These are phyloP conservation scores for Collybia mongolica DNA, from an alignment of 768 basidiomycete species.

Conservation along the genomic window DNA sequence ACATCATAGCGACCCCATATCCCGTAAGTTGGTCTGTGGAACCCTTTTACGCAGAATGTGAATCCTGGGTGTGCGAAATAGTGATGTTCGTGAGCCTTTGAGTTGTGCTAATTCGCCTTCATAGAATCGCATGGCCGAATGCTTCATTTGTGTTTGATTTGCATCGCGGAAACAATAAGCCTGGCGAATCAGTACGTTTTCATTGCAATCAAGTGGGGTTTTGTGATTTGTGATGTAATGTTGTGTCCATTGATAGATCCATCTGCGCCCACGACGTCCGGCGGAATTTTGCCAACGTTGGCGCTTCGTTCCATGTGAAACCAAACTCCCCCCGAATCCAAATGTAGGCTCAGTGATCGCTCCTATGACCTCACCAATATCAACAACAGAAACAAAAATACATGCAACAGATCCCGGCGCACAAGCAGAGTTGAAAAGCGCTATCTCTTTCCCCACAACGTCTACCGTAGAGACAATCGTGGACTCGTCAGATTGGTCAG, in stretches of 20 bases:
- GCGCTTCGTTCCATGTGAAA: slow-evolving; percentile 15
- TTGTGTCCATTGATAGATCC: slow-evolving; percentile 10
- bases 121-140: slow-evolving; percentile 25
- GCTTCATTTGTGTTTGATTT: slow-evolving; percentile 19
- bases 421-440: too few relatives aligned
- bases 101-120: neutral
- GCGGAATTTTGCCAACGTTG: slow-evolving; percentile 16
- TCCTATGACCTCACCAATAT: too few relatives aligned
- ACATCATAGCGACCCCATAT: slow-evolving; percentile 22
- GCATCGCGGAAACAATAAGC: neutral
- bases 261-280: slow-evolving; percentile 15
- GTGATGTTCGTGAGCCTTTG: neutral
- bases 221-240: neutral
- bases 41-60: slow-evolving; percentile 14
- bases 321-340: too few relatives aligned
- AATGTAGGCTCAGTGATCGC: too few relatives aligned
- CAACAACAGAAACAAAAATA: too few relatives aligned
- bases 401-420: neutral
- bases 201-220: neutral
- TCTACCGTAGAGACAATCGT: slow-evolving; percentile 19
- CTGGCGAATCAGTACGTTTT: slow-evolving; percentile 2
- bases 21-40: slow-evolving; percentile 31
- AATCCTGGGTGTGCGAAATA: slow-evolving; percentile 18
- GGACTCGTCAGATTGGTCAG: slow-evolving; percentile 19
- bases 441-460: neutral